Conservation (phyloP, 2,329 filamentous ascomycete genomes). For the Epichloe sylvatica region DNA sequence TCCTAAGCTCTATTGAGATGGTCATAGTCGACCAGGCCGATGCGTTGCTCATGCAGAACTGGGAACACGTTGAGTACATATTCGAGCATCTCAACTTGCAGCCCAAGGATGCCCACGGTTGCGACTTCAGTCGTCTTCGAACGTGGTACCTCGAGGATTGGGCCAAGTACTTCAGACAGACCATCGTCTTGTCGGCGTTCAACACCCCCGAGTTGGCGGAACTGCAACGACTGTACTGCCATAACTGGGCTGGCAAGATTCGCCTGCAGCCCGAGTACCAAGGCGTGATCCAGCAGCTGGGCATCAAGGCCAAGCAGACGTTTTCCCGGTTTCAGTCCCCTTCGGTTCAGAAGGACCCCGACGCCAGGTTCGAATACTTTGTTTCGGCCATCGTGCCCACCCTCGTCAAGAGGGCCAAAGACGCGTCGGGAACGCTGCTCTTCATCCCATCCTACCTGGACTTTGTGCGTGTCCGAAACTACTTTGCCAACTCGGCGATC, state of each 20-base stretch:
- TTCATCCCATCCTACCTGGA: slow-evolving; percentile 92
- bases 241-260: slow-evolving; percentile 67
- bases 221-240: slow-evolving; percentile 60
- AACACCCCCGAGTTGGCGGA: slow-evolving; percentile 79
- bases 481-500: slow-evolving; percentile 60
- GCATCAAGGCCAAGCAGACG: slow-evolving; percentile 64
- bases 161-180: slow-evolving; percentile 70
- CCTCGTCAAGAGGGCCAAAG: slow-evolving; percentile 53
- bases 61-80: slow-evolving; percentile 88
- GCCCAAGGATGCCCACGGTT: slow-evolving; percentile 78
- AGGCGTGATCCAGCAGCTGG: slow-evolving; percentile 60
- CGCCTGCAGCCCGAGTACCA: slow-evolving; percentile 57
- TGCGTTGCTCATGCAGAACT: slow-evolving; percentile 92
- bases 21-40: slow-evolving; percentile 85
- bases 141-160: slow-evolving; percentile 88
- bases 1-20: slow-evolving; percentile 84
- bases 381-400: slow-evolving; percentile 64
- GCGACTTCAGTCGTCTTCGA: slow-evolving; percentile 82
- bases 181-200: slow-evolving; percentile 66
- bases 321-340: slow-evolving; percentile 73
- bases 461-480: slow-evolving; percentile 85
- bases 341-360: slow-evolving; percentile 62
- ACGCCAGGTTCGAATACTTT: slow-evolving; percentile 85
- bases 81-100: slow-evolving; percentile 85
- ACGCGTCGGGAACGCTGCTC: slow-evolving; percentile 58